Evolutionary conservation across 768 basidiomycete species (phyloP).

Genomic region (Mycena epipterygia): DNA sequence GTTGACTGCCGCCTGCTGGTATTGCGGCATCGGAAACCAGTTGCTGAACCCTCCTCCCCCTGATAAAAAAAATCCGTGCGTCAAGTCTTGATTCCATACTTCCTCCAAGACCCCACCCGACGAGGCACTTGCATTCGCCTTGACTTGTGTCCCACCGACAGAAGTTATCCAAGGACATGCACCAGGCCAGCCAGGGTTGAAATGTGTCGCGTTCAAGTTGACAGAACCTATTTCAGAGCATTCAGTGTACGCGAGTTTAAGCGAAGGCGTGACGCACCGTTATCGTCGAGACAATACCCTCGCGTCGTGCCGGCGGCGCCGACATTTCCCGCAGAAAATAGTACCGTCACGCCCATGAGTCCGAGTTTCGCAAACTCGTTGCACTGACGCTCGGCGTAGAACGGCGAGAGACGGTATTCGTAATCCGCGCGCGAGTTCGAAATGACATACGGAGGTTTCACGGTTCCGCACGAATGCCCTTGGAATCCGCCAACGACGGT

Average conservation of each 20-base stretch:
- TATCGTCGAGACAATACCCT: constrained; percentile 53
- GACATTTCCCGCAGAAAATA: constrained; percentile 57
- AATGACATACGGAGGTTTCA: constrained; percentile 56
- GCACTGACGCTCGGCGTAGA: constrained; percentile 59
- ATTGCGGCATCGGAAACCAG: constrained; percentile 55
- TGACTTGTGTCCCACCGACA: constrained; percentile 62
- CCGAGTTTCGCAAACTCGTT: constrained; percentile 64
- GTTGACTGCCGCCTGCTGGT: constrained; percentile 52
- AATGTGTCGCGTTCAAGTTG: constrained; percentile 51
- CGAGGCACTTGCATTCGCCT: constrained; percentile 44
- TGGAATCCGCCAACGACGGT: constrained; percentile 44
- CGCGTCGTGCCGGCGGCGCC: constrained; percentile 54
- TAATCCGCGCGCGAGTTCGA: constrained; percentile 56
- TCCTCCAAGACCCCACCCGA: constrained; percentile 44
- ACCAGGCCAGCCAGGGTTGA: constrained; percentile 62
- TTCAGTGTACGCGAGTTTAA: background rate
- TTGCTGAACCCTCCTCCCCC: constrained; percentile 53
- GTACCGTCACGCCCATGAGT: constrained; percentile 61
- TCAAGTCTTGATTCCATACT: constrained; percentile 46
- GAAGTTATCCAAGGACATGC: constrained; percentile 61
- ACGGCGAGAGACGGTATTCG: constrained; percentile 51
- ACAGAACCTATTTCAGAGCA: constrained; percentile 45
- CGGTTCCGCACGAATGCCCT: constrained; percentile 53
- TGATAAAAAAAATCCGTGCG: constrained; percentile 50
- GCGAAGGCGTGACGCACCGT: constrained; percentile 43